Conservation (phyloP, 768 basidiomycete species). For the Serendipita indica region DNA sequence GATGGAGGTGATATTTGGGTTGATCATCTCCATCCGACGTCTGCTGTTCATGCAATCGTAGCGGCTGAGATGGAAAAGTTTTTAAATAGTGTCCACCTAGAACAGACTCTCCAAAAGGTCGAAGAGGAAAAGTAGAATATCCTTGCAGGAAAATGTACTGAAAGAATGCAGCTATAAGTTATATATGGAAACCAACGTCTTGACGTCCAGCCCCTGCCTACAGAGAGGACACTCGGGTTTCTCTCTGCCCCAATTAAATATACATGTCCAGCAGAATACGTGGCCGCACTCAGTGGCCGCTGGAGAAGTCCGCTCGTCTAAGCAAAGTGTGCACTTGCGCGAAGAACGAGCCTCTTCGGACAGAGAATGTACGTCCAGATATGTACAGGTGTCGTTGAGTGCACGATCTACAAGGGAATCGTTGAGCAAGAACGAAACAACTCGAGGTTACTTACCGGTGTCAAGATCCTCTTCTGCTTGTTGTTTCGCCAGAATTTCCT, state of each 20-base stretch:
- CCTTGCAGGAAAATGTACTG: neutral
- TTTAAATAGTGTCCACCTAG: neutral
- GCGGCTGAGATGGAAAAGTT: constrained; percentile 25
- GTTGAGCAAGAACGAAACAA: neutral
- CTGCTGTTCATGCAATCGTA: constrained; percentile 33
- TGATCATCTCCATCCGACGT: constrained; percentile 40
- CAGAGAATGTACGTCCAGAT: constrained; percentile 44
- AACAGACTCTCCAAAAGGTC: neutral
- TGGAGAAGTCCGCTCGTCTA: constrained; percentile 71
- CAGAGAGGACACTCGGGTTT: constrained; percentile 87
- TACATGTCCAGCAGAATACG: constrained; percentile 81
- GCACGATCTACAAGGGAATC: constrained; percentile 17
- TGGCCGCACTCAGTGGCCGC: constrained; percentile 82
- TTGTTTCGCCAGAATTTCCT: neutral
- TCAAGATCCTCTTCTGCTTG: neutral
- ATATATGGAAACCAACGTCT: constrained; percentile 63
- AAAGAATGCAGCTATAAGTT: constrained; percentile 40
- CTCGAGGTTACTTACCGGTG: neutral
- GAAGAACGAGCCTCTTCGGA: constrained; percentile 37
- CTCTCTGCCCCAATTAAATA: constrained; percentile 77
- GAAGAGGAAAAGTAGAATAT: neutral
- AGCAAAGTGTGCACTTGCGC: constrained; percentile 66
- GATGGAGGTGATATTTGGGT: constrained; percentile 33
- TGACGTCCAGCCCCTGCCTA: constrained; percentile 56
- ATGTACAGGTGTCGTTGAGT: constrained; percentile 56